Percentiles rank a stretch among this genome's conserved stretches.
Evolutionary conservation across 805 yeast species (phyloP).

Genomic region (Candida maesae): DNA sequence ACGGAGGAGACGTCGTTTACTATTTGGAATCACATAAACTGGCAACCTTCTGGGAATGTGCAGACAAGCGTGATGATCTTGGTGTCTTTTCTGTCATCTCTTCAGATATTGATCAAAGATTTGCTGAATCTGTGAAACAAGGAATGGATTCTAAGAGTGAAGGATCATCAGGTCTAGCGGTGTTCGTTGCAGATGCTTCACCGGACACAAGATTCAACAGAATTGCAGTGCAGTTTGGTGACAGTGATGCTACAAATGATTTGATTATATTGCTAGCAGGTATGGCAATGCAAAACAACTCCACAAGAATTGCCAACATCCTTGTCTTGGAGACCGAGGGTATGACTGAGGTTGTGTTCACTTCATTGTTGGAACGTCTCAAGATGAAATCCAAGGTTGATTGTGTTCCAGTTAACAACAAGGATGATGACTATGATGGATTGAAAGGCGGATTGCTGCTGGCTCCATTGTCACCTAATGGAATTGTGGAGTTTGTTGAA

Average conservation of each 20-base stretch:
- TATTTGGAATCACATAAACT: slow-evolving; percentile 61
- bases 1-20: slow-evolving; percentile 76
- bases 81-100: slow-evolving; percentile 17
- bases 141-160: neutral
- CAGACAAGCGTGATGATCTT: slow-evolving; percentile 38
- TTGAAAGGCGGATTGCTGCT: slow-evolving; percentile 10
- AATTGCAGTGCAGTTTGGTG: slow-evolving; percentile 7
- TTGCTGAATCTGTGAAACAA: neutral
- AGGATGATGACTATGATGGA: slow-evolving; percentile 1
- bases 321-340: slow-evolving; percentile 1
- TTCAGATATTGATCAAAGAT: slow-evolving; percentile 6
- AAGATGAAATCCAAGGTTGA: slow-evolving; percentile 2
- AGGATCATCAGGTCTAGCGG: slow-evolving; percentile 5
- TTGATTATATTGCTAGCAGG: slow-evolving; percentile 4
- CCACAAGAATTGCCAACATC: slow-evolving; percentile 1
- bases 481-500: slow-evolving; percentile 2
- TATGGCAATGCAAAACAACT: slow-evolving; percentile 5
- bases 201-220: slow-evolving; percentile 5
- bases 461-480: slow-evolving; percentile 8
- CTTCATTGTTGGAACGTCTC: neutral
- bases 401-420: too few species aligned
- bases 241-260: slow-evolving; percentile 2
- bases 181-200: slow-evolving; percentile 7
- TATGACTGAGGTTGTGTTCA: neutral
- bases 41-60: slow-evolving; percentile 74